Evolutionary conservation across 2,329 filamentous ascomycete genomes (phyloP), one percentile per base, ranked within the genome.

Genomic region (Colletotrichum sp.): DNA sequence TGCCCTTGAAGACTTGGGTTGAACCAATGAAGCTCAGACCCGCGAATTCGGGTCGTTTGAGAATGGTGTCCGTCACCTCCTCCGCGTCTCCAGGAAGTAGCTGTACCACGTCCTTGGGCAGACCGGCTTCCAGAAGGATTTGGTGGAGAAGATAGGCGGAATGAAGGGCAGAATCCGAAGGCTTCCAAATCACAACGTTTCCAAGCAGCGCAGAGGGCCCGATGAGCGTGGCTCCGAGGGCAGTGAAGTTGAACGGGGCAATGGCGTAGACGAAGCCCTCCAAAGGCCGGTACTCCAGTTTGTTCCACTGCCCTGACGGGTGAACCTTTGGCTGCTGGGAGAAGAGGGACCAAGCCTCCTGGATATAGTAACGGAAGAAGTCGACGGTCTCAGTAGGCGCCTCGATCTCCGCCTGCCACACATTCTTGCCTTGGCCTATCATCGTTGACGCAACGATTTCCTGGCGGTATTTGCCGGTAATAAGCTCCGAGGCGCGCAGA

Each of bases 331-430:
- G 96, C 86, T 99, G 97, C 83, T 95, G 93, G 52, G 92, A 91
- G 84, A 98, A 98, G 71, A 98, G 88, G 83, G 98, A 95, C 87
- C 98, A 93, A 28, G 96, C 96, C 82, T 97, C 98, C 85, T 96
- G 93, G 69, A 98, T 96, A 82, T 97, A 97, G 89, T 98, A 98
- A 83, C 96, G 92, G 83, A 99, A 88, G 87, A 99, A 99, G 84
- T 99, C 96, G 80, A 92, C 94, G 80, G 98, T 87, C 89, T 99
- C 97, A 8, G 96, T 96, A n/a, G 96, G 96, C 52, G 96, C 91
- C 85, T 99, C 96, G 78, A 99, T 99, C 90, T 99, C 96, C 18
- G 97, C 96, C 87, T 99, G 96, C 96, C 96, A 99, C 65, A 95
- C 95, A 84, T 98, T 99, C 92, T 99, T 99, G 82, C 97, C 96